These are phyloP conservation scores for Fusarium palustre DNA, from an alignment of 2,329 filamentous ascomycete genomes.

Conservation along the genomic window DNA sequence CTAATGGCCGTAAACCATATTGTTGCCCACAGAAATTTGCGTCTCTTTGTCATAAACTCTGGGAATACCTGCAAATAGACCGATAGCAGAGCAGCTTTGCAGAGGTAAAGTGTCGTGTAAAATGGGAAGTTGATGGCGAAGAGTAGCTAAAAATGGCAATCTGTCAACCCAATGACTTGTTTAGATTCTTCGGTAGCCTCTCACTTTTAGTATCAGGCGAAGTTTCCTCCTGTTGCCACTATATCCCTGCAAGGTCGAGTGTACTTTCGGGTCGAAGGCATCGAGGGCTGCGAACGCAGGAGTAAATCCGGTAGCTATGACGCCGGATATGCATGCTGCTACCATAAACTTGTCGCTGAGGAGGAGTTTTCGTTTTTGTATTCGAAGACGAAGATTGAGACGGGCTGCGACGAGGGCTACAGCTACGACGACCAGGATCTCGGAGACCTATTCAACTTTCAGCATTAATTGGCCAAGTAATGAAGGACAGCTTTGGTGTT, in stretches of 20 bases:
- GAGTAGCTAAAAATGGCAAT: constrained; percentile 11
- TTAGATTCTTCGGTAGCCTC: neutral
- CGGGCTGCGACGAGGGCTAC: constrained; percentile 28
- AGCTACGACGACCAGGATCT: constrained; percentile 27
- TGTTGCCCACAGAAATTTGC: constrained; percentile 20
- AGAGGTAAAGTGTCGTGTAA: constrained; percentile 41
- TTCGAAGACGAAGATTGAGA: constrained; percentile 29
- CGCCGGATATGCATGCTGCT: constrained; percentile 27
- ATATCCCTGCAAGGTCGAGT: constrained; percentile 17
- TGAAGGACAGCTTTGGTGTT: accelerated
- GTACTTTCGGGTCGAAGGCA: constrained; percentile 28
- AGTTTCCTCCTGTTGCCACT: neutral
- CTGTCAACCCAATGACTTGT: neutral
- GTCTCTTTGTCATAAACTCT: constrained; percentile 30
- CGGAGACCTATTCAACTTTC: neutral
- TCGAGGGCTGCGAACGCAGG: constrained; percentile 11
- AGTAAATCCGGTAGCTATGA: constrained; percentile 13
- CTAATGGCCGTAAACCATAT: neutral
- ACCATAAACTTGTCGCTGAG: constrained; percentile 37
- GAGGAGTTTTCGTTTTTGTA: constrained; percentile 28
- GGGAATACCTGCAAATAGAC: constrained; percentile 32
- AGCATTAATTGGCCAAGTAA: accelerated
- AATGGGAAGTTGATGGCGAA: constrained; percentile 32
- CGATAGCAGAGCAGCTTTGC: constrained; percentile 35
- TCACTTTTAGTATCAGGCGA: constrained; percentile 19